Conservation (phyloP, 164 flowering plant species). For the Annona cherimola region DNA sequence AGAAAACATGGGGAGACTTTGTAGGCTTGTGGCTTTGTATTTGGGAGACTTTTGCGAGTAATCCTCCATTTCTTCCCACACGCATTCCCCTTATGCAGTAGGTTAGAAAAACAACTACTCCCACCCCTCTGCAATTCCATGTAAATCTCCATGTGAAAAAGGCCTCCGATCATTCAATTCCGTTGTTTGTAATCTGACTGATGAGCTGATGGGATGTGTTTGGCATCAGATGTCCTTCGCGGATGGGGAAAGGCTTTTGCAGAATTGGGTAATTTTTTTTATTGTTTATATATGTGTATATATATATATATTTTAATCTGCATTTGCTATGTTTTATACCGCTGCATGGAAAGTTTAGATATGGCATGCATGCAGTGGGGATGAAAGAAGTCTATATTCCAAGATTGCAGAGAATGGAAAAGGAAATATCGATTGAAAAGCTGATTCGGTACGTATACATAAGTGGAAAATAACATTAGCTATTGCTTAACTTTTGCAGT, state of each 20-base stretch:
- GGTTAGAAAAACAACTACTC: too few species aligned
- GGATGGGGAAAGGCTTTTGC: background rate
- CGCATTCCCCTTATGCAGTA: background rate
- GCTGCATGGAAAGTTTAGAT: background rate
- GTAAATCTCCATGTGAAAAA: background rate
- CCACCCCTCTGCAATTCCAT: background rate
- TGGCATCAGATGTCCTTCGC: background rate
- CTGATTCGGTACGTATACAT: too few species aligned
- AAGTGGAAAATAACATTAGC: too few species aligned
- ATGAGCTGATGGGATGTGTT: background rate
- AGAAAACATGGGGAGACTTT: background rate
- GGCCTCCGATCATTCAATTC: background rate
- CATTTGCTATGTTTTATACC: background rate
- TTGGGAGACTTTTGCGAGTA: slow-evolving; percentile 7
- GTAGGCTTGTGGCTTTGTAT: background rate
- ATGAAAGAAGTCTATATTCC: background rate
- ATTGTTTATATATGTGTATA: background rate
- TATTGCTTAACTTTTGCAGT: too few species aligned
- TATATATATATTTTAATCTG: too few species aligned
- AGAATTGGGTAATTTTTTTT: too few species aligned
- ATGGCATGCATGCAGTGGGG: background rate
- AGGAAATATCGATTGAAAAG: too few species aligned
- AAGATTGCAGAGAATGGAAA: background rate
- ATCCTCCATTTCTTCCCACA: background rate
- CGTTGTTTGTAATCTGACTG: background rate